Base-by-base conservation (phyloP, 2,329 filamentous ascomycete species). In the Colletotrichum sp. region DNA sequence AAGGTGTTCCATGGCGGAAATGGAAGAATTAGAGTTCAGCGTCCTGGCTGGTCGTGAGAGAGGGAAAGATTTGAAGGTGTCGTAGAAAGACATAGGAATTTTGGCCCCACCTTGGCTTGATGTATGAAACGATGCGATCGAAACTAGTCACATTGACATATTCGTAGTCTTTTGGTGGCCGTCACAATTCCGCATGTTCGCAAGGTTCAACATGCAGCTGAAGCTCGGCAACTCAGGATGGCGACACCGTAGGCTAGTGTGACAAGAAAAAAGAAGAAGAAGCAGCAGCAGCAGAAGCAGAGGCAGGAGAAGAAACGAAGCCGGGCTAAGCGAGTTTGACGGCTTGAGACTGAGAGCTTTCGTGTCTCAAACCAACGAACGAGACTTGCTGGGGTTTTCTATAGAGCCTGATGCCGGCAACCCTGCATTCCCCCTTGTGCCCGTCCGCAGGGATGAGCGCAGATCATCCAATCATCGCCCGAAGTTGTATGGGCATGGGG, bases 381-480 rank as follows among this genome's bases (percentile, higher is more conserved):
- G 30, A 26, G 61, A 24, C 52, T 66, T 43, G 30, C 32, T 55
- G 61, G n/a, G 15, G 58, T 60, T 62, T 12, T 30, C 32, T 48
- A 71, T 32, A 60, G 32, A 58, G 52, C 26, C 16, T 32, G 66
- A 26, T 28, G 60, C 43, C 55, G 32, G 34, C 61, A 65, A 71
- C 48, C 48, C 52, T 55, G 60, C 61, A 43, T 71, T 24, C n/a
- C 65, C 24, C 34, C 43, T 52, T 28, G 21, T 34, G 55, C 56
- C 69, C 62, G 55, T 62, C 38, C 56, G 61, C 68, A 72, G 73
- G 73, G 73, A 74, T 65, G 48, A 62, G 38, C 24, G 62, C 24
- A 75, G 61, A 75, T 75, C 73, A 62, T 34, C 38, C 69, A 52
- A 32, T 21, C 24, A 61, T 72, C 61, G 34, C 55, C 55, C 61